These are phyloP conservation scores for Xylaria acuta DNA, from an alignment of 495 filamentous ascomycete species.

Conservation along the genomic window DNA sequence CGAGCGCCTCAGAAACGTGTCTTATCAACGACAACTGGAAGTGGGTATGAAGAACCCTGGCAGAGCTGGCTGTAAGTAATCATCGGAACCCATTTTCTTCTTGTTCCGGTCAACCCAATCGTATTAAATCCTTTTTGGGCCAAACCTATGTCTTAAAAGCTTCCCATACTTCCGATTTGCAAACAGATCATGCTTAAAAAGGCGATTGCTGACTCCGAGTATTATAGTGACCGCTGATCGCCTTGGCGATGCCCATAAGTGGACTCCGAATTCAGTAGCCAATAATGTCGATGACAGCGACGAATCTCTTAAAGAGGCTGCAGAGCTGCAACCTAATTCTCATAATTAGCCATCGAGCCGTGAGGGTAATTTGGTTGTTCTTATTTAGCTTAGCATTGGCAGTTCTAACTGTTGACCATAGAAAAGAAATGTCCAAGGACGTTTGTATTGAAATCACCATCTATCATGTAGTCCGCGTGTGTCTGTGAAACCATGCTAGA, in stretches of 20 bases:
- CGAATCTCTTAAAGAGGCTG: background rate
- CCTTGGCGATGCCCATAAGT: constrained; percentile 50
- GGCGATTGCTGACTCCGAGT: background rate
- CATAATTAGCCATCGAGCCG: background rate
- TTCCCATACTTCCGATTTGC: background rate
- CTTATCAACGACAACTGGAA: constrained; percentile 59
- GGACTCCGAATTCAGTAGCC: constrained; percentile 27
- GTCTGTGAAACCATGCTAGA: no score
- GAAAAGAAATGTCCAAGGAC: background rate
- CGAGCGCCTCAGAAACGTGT: constrained; percentile 54
- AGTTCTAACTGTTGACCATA: background rate
- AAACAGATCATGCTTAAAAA: background rate
- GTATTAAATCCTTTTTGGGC: background rate
- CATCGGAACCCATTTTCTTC: background rate
- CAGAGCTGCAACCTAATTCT: background rate
- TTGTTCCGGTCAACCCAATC: background rate
- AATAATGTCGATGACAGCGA: background rate
- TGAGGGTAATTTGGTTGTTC: background rate
- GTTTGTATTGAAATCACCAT: background rate
- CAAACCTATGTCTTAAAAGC: background rate
- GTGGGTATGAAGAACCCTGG: constrained; percentile 56
- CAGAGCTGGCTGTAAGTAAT: constrained; percentile 42
- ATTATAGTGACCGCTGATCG: constrained; percentile 46
- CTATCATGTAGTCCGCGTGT: no score
- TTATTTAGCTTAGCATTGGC: background rate